Evolutionary conservation across 768 basidiomycete genomes (phyloP), one percentile per base, ranked within the genome.

Genomic region (Leucocoprinus sp.): DNA sequence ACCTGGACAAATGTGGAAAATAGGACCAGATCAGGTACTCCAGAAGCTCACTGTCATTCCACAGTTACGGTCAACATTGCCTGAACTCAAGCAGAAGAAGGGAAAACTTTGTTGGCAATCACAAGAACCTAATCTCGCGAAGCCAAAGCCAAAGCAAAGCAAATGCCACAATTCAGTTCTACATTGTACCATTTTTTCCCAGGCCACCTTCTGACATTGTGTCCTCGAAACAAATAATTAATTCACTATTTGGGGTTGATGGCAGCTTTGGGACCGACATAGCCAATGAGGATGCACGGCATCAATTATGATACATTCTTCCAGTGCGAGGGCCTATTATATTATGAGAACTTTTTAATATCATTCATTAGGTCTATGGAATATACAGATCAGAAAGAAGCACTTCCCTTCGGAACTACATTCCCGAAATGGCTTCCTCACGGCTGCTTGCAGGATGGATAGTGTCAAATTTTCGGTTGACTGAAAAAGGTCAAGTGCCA

Each of bases 401-500:
- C 37, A n/a, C 11, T 37, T 27, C 23, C 37, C 8, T 29, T 37
- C 37, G 36, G 36, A 28, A 9, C 22, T 37, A 45, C 21, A 37
- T 37, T 19, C 44, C 37, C 36, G 37, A 45, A 45, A 45, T 45
- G 37, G 37, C n/a, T 39, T 29, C 27, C 44, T 45, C 37, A 31
- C 26, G 19, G 26, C 36, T 38, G 5, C n/a, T 21, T 45, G 37
- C 44, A 37, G 19, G 23, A 37, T 45, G 37, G 9, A 21, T 36
- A n/a, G 2, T 9, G 3, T 18, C 8, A n/a, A 12, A 14, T 29
- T 37, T 31, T 7, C 31, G 2, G 14, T 19, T 23, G 24, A 26
- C 12, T 43, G 42, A 29, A 37, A 21, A 31, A n/a, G 22, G 37
- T 14, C 37, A 31, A 22, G 37, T 31, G 19, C 38, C 35, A 45